A percentile compares a stretch with the other conserved stretches of the same genome.
Conservation (phyloP, 2,329 filamentous ascomycete species). For the Phialophora macrospora region DNA sequence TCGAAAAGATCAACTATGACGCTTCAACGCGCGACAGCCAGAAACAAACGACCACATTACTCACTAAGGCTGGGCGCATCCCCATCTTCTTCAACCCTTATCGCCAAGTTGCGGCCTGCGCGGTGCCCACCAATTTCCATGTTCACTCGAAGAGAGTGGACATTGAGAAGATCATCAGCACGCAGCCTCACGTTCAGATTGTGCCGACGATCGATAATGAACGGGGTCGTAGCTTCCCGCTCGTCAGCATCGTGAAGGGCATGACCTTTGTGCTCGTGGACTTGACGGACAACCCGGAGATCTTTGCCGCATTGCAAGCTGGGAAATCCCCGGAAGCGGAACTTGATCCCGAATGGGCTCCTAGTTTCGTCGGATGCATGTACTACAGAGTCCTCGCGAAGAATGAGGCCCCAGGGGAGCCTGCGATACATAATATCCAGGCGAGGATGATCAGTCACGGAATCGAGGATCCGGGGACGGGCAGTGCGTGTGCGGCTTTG, state of each 20-base stretch:
- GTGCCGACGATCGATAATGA: conserved; percentile 39
- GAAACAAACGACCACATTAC: conserved; percentile 36
- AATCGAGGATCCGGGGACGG: conserved; percentile 66
- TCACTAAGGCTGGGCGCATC: conserved; percentile 54
- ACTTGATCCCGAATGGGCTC: conserved; percentile 43
- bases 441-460: conserved; percentile 43
- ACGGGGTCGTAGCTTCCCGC: conserved; percentile 49
- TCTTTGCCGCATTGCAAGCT: conserved; percentile 38
- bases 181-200: conserved; percentile 40
- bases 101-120: conserved; percentile 59
- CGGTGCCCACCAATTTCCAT: conserved; percentile 70
- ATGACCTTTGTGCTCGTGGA: conserved; percentile 59
- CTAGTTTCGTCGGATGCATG: conserved; percentile 42
- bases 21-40: conserved; percentile 32
- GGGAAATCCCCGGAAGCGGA: conserved; percentile 40
- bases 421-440: conserved; percentile 42
- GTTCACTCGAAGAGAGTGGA: conserved; percentile 55
- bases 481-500: conserved; percentile 66
- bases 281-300: conserved; percentile 40
- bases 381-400: conserved; percentile 42
- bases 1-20: conserved; percentile 27
- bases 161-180: conserved; percentile 40
- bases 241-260: conserved; percentile 71
- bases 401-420: conserved; percentile 38
- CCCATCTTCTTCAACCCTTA: conserved; percentile 48